Base-by-base conservation (phyloP, 2,329 filamentous ascomycete species). In the Cryphonectria naterciae region DNA sequence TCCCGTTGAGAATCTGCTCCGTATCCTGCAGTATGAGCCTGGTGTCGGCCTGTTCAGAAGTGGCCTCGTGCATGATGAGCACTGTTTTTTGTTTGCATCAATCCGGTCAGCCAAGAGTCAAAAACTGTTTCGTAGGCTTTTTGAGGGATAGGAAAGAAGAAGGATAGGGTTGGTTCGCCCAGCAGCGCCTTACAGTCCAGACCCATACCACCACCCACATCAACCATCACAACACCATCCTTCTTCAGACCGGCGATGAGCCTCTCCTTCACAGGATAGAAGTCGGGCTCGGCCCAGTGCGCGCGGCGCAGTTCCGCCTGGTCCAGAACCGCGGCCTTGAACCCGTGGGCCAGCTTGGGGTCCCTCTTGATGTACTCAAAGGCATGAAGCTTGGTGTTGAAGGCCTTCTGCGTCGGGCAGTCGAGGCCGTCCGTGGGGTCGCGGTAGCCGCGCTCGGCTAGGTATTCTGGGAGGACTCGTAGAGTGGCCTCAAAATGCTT, bases 301-400 rank as follows among this genome's bases (percentile, higher is more conserved):
- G 67, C 56, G 11, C 67, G 67, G 7, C 67, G 67, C 10, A 37
- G 4, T 17, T n/a, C n/a, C 10, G n/a, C 28, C 0, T 39, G 43
- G 41, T 46, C 35, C 41, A 68, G 28, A 19, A 68, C 67, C 2
- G 67, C 56, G 43, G 19, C 19, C 43, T 68, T 68, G 56, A 68
- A 68, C 15, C 60, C 56, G 32, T 41, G 41, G 41, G 43, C 58
- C 11, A 68, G 46, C 28, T 68, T 37, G 10, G 67, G 67, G 22
- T 68, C 67, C 19, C n/a, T 46, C 41, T 61, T 46, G 56, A 68
- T 63, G 41, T 63, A 68, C 41, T 68, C 67, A 19, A 68, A 68
- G 3, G 58, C n/a, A 58, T 68, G 67, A 15, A 68, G 56, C 41
- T 68, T 62, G 28, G 67, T 68, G 22, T 68, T 39, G 67, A 63